phyloP scores from a whole-genome alignment of 2,329 filamentous ascomycete genomes.

The Scedosporium apiospermum region DNA sequence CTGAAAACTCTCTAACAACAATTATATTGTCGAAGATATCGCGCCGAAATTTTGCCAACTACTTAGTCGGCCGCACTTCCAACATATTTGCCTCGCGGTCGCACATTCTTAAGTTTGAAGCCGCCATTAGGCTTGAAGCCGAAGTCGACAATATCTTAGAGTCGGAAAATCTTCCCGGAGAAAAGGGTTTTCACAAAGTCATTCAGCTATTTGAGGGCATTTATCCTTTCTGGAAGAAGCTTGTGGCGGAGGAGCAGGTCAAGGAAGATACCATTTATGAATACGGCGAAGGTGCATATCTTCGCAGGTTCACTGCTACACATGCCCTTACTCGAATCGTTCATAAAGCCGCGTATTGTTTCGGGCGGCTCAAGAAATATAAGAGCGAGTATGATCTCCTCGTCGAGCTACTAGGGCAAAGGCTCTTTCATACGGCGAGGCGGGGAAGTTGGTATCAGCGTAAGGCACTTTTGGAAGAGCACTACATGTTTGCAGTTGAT shows the following conservation, averaged over 20 bases:
- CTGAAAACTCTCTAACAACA: slow-evolving; percentile 88
- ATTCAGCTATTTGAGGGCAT: slow-evolving; percentile 64
- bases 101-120: slow-evolving; percentile 79
- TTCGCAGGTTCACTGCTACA: slow-evolving; percentile 80
- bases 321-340: slow-evolving; percentile 91
- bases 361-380: slow-evolving; percentile 77
- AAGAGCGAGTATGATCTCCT: slow-evolving; percentile 66
- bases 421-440: slow-evolving; percentile 74
- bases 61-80: slow-evolving; percentile 79
- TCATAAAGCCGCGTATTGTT: slow-evolving; percentile 72
- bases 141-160: slow-evolving; percentile 76
- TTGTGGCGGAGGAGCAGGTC: slow-evolving; percentile 63
- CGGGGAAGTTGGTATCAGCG: slow-evolving; percentile 93
- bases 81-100: slow-evolving; percentile 77
- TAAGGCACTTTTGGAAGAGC: slow-evolving; percentile 87
- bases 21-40: slow-evolving; percentile 91
- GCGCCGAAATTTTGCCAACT: slow-evolving; percentile 76
- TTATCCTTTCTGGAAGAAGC: slow-evolving; percentile 68
- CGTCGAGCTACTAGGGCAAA: slow-evolving; percentile 66
- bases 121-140: slow-evolving; percentile 71
- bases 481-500: slow-evolving; percentile 69
- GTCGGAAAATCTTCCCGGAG: slow-evolving; percentile 60
- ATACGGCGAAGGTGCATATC: slow-evolving; percentile 76
- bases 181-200: slow-evolving; percentile 56
- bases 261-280: slow-evolving; percentile 74